phyloP scores from a whole-genome alignment of 441 rosid genomes.

The Oxalis stricta region DNA sequence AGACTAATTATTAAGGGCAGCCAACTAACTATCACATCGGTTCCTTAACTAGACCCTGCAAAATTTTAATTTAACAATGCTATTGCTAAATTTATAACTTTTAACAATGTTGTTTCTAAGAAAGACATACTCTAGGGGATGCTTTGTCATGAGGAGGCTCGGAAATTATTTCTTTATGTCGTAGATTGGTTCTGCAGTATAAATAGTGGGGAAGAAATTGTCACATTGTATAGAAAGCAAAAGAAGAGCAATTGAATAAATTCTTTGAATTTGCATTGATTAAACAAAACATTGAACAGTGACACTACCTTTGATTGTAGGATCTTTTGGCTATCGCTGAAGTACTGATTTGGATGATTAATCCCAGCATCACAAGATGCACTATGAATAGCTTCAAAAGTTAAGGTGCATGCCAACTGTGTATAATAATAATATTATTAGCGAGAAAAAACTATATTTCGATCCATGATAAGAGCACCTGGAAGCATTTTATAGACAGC shows the following conservation, averaged over 20 bases:
- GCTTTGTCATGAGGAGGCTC: background rate
- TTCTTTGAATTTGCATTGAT: background rate
- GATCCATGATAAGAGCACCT: background rate
- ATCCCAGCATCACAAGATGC: slow-evolving; percentile 68
- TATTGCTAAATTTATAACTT: too few species aligned
- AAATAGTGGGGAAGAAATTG: background rate
- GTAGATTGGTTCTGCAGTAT: slow-evolving; percentile 10
- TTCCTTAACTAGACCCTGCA: too few species aligned
- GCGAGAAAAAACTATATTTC: background rate
- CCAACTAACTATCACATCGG: too few species aligned
- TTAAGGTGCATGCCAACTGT: slow-evolving; percentile 91
- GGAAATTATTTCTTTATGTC: slow-evolving; percentile 8
- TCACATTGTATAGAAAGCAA: background rate
- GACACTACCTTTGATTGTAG: slow-evolving; percentile 37
- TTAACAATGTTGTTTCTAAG: too few species aligned
- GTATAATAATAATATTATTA: slow-evolving; percentile 7
- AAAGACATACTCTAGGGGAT: too few species aligned
- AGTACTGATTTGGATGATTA: slow-evolving; percentile 87
- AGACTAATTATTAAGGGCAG: too few species aligned
- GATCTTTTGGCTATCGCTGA: slow-evolving; percentile 50
- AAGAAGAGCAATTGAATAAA: background rate
- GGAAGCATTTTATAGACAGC: background rate
- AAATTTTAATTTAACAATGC: too few species aligned
- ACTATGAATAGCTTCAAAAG: slow-evolving; percentile 75
- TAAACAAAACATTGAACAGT: background rate